Evolutionary conservation across 371 early-diverging fungal genomes (phyloP).

Genomic region (Lichtheimia ramosa): DNA sequence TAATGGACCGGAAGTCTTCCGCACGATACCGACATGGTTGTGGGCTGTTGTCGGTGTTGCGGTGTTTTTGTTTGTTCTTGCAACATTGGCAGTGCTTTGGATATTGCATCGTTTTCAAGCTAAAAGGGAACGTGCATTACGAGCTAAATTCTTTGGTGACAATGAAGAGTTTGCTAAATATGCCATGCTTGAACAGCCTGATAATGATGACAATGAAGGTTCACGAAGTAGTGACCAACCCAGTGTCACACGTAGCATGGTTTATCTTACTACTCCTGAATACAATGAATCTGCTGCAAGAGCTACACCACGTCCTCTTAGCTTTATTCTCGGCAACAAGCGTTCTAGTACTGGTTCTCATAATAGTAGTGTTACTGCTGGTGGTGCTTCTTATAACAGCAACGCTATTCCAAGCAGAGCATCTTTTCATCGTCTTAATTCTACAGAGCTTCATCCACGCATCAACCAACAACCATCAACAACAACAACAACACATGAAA

Average conservation of each 20-base stretch:
- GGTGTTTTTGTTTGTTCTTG: slow-evolving; percentile 33
- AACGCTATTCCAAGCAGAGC: too few relatives aligned
- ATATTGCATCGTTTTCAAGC: slow-evolving; percentile 50
- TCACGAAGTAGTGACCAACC: neutral
- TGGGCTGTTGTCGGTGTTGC: slow-evolving; percentile 40
- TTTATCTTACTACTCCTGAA: slow-evolving; percentile 1
- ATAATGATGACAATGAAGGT: neutral
- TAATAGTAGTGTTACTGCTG: too few relatives aligned
- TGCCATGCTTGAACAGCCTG: slow-evolving; percentile 30
- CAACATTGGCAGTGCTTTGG: slow-evolving; percentile 32
- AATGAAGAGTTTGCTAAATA: slow-evolving; percentile 45
- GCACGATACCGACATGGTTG: slow-evolving; percentile 33
- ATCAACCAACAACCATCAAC: too few relatives aligned
- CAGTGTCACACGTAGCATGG: neutral
- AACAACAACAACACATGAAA: too few relatives aligned
- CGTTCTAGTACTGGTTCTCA: too few relatives aligned
- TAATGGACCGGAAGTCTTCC: slow-evolving; percentile 45
- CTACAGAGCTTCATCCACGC: too few relatives aligned
- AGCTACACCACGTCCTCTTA: slow-evolving; percentile 1
- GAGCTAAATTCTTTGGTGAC: slow-evolving; percentile 39
- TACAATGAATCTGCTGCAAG: neutral
- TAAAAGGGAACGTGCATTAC: slow-evolving; percentile 38
- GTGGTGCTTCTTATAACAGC: too few relatives aligned
- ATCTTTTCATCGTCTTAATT: too few relatives aligned
- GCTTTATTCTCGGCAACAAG: neutral